These are phyloP conservation scores for Grigorovia yakushimaensis DNA, from an alignment of 805 yeast genomes.

Conservation along the genomic window DNA sequence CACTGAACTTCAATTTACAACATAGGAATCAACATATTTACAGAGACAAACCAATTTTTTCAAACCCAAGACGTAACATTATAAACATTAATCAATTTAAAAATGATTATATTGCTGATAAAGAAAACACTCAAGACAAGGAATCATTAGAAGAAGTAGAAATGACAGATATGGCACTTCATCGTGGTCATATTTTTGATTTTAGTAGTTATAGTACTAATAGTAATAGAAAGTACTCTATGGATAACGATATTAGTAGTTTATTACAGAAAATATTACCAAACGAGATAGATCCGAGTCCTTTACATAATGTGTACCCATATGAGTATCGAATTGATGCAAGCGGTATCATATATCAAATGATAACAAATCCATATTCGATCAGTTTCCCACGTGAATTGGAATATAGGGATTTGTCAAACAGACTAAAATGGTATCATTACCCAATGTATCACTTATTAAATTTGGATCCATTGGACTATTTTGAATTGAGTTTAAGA, in stretches of 20 bases:
- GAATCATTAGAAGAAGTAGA: not conserved
- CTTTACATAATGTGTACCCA: slow-evolving; percentile 5
- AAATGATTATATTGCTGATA: not conserved
- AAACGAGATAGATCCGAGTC: not conserved
- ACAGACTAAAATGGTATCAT: slow-evolving; percentile 9
- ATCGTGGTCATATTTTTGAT: not conserved
- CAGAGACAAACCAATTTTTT: not conserved
- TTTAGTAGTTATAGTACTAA: too few species aligned
- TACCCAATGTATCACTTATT: slow-evolving; percentile 16
- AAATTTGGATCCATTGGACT: slow-evolving; percentile 20
- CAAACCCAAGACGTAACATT: not conserved
- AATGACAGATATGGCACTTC: not conserved
- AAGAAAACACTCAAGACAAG: not conserved
- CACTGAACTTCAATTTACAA: not conserved
- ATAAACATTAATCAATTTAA: not conserved
- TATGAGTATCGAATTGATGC: slow-evolving; percentile 18
- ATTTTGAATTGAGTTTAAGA: slow-evolving; percentile 16
- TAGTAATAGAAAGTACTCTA: not conserved
- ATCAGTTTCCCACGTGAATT: slow-evolving; percentile 19
- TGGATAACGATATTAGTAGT: not conserved
- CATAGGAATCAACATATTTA: not conserved
- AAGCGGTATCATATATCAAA: slow-evolving; percentile 11
- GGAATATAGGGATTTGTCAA: slow-evolving; percentile 16
- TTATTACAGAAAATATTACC: not conserved
- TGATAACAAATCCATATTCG: slow-evolving; percentile 10